Conservation (phyloP, 2,329 filamentous ascomycete genomes). For the Fusarium ambrosium region DNA sequence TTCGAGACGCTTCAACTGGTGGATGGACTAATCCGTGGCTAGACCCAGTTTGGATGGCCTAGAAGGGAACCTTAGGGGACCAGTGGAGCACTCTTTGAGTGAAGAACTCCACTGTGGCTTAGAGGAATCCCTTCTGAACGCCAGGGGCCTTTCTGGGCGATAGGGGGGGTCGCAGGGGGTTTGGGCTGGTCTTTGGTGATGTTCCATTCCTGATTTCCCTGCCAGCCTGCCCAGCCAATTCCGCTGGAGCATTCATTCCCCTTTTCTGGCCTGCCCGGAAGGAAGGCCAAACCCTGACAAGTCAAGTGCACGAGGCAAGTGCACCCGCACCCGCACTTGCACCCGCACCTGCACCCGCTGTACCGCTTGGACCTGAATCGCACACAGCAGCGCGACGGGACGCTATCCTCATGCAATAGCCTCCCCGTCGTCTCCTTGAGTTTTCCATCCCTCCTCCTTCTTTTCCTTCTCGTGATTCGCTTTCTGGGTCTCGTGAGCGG, state of each 20-base stretch:
- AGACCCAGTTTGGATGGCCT: constrained; percentile 31
- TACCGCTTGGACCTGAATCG: constrained; percentile 42
- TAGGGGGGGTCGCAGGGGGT: constrained; percentile 10
- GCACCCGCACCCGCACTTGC: constrained; percentile 32
- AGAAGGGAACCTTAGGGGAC: constrained; percentile 34
- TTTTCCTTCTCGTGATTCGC: constrained; percentile 25
- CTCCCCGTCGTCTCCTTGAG: constrained; percentile 24
- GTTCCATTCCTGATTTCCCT: constrained; percentile 11
- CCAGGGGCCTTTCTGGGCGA: constrained; percentile 18
- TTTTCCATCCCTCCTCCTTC: constrained; percentile 34
- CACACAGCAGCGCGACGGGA: constrained; percentile 38
- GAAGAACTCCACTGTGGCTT: constrained; percentile 39
- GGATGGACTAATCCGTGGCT: constrained; percentile 28
- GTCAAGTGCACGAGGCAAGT: constrained; percentile 16
- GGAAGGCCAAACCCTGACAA: constrained; percentile 14
- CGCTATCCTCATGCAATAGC: constrained; percentile 23
- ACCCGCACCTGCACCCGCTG: constrained; percentile 27
- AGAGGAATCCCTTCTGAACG: constrained; percentile 26
- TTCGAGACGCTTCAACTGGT: constrained; percentile 41
- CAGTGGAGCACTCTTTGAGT: constrained; percentile 30
- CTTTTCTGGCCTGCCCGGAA: constrained; percentile 1
- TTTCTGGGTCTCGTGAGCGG: constrained; percentile 29
- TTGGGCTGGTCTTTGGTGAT: not conserved
- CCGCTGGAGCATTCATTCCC: constrained; percentile 4
- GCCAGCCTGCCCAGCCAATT: not conserved